These are phyloP conservation scores for Podaxis sp. DNA, from an alignment of 768 basidiomycete genomes.

Conservation along the genomic window DNA sequence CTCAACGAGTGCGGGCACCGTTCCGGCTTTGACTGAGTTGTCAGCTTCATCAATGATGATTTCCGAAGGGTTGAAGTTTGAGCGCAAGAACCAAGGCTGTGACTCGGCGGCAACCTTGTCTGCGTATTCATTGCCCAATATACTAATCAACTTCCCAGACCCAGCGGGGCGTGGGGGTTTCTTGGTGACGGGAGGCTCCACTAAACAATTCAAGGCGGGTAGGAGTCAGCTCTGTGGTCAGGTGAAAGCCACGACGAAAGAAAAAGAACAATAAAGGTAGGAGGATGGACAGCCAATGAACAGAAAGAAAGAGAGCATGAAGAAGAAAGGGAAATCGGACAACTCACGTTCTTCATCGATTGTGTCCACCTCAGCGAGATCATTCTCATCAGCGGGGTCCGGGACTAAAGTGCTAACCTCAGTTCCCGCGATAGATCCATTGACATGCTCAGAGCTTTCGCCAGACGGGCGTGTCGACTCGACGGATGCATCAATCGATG, in stretches of 20 bases:
- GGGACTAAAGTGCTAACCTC: constrained; percentile 29
- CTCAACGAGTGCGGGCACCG: constrained; percentile 82
- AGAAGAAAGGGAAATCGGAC: neutral
- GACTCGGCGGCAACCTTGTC: constrained; percentile 43
- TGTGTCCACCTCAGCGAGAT: constrained; percentile 25
- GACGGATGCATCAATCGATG: constrained; percentile 26
- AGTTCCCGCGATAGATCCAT: constrained; percentile 20
- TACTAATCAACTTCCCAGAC: constrained; percentile 56
- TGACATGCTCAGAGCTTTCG: constrained; percentile 20
- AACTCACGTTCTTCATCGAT: constrained; percentile 42
- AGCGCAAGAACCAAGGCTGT: constrained; percentile 82
- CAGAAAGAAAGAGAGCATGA: neutral
- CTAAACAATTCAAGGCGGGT: neutral
- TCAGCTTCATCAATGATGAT: constrained; percentile 80
- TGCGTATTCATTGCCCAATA: constrained; percentile 56
- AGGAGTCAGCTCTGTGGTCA: neutral
- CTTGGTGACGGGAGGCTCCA: neutral
- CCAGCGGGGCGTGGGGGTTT: constrained; percentile 33
- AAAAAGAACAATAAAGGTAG: neutral
- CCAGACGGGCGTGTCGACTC: constrained; percentile 29
- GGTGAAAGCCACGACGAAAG: neutral
- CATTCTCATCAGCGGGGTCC: constrained; percentile 18
- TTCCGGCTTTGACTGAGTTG: constrained; percentile 82
- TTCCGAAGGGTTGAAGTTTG: constrained; percentile 77
- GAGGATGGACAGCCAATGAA: no score